Percentiles rank a stretch among this genome's conserved stretches.
Conservation (phyloP, 2,329 filamentous ascomycete genomes). For the Stemphylium lycopersici region DNA sequence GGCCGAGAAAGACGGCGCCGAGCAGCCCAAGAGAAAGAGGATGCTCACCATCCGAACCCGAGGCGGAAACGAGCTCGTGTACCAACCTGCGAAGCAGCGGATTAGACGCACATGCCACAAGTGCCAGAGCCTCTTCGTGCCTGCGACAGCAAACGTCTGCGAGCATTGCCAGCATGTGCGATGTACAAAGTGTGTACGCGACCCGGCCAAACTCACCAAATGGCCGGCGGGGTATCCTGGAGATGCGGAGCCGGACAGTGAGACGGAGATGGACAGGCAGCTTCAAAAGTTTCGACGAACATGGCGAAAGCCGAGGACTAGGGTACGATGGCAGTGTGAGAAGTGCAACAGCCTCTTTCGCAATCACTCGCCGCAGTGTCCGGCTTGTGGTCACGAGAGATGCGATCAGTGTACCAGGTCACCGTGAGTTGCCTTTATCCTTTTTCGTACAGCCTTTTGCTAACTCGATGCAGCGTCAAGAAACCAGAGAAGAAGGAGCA, state of each 20-base stretch:
- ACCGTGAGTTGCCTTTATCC: conserved; percentile 47
- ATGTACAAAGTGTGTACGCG: conserved; percentile 80
- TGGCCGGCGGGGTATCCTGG: conserved; percentile 74
- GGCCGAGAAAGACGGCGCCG: conserved; percentile 43
- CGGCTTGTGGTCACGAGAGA: conserved; percentile 65
- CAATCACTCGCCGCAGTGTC: conserved; percentile 62
- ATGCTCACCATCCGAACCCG: conserved; percentile 68
- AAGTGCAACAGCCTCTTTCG: conserved; percentile 67
- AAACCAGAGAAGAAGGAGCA: conserved; percentile 62
- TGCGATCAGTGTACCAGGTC: conserved; percentile 65
- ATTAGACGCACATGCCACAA: conserved; percentile 78
- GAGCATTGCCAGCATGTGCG: conserved; percentile 71
- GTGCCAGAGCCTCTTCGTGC: conserved; percentile 68
- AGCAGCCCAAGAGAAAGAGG: conserved; percentile 57
- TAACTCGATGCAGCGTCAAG: conserved; percentile 54
- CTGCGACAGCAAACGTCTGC: conserved; percentile 64
- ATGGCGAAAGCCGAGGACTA: conserved; percentile 53
- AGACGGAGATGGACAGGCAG: conserved; percentile 38
- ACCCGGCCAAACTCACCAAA: conserved; percentile 74
- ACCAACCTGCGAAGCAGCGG: conserved; percentile 73
- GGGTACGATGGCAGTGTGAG: conserved; percentile 62
- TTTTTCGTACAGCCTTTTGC: background rate
- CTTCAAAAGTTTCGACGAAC: conserved; percentile 43
- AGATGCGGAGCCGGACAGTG: conserved; percentile 55
- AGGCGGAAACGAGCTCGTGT: conserved; percentile 71